Base-by-base conservation (phyloP, 768 basidiomycete genomes). In the Russula dissimulans region DNA sequence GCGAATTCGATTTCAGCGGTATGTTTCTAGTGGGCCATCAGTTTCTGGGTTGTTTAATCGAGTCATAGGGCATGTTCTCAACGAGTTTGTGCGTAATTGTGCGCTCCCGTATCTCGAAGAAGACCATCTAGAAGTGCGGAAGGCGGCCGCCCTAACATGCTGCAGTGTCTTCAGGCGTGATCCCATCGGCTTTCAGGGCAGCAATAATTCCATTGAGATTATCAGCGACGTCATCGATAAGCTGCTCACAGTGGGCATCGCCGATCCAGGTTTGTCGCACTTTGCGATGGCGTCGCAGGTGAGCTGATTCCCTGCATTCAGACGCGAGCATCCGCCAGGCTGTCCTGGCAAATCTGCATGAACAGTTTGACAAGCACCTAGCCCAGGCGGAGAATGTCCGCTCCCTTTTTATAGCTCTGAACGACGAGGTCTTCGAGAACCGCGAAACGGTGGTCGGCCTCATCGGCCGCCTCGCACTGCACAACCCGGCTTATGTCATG, bases 401-500 rank as follows among this genome's bases (percentile, higher is more conserved):
- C 14, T 95, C 91, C 11, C 77, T 99, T 14, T 98, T 98, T 75
- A 92, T 98, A 64, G 97, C 95, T 0, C 79, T 99, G 49, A 98
- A 98, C 68, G 97, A 99, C 68, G 97, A 98, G 69, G 86, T 89
- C 7, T 97, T 95, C 72, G 87, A 89, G 51, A 97, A 97, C 69
- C 85, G 97, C 22, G 84, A 92, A 31, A 84, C 87, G n/a, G 95
- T 95, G 3, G 91, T 98, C 54, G 75, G 75, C 22, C 79, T 98
- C 63, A 97, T 99, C 60, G 97, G 97, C 1, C 85, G 97, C 31
- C 81, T 99, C 29, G 91, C 95, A 3, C 84, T 85, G 66, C 91
- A 95, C 72, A 99, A 99, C 68, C 97, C 97, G 0, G 97, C 97
- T 15, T 97, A 97, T 75, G 94, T 99, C 18, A 97, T 99, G 89